Conservation (phyloP, 768 basidiomycete species). For the Kwoniella sp. region DNA sequence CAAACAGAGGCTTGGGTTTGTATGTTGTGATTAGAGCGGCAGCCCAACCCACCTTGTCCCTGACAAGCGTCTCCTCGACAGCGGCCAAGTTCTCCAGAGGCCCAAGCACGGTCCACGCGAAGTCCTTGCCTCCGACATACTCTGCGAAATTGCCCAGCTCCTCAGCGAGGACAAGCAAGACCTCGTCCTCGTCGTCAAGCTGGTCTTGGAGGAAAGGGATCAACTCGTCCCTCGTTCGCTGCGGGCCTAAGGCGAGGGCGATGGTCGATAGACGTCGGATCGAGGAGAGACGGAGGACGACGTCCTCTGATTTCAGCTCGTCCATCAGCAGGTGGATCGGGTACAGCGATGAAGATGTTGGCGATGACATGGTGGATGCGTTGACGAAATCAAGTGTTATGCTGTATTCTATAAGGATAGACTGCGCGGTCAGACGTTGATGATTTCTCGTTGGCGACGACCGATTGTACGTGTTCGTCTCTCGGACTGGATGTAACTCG, state of each 20-base stretch:
- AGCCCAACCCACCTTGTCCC: constrained; percentile 78
- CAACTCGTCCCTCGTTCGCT: constrained; percentile 92
- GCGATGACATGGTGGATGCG: constrained; percentile 28
- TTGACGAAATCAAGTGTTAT: neutral
- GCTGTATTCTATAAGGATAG: neutral
- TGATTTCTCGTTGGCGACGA: too few species aligned
- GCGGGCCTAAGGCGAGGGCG: constrained; percentile 90
- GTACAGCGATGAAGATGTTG: constrained; percentile 61
- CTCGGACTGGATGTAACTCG: too few species aligned
- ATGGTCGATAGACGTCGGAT: constrained; percentile 98
- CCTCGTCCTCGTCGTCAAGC: constrained; percentile 99
- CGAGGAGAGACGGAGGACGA: constrained; percentile 90
- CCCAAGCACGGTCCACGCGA: constrained; percentile 83
- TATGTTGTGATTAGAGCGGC: neutral
- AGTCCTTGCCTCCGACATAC: constrained; percentile 85
- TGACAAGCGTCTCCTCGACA: constrained; percentile 95
- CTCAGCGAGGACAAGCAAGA: constrained; percentile 90
- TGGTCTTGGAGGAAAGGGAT: constrained; percentile 97
- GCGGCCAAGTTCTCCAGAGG: constrained; percentile 93
- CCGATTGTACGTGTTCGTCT: too few species aligned
- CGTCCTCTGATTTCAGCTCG: constrained; percentile 96
- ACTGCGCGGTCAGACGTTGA: too few species aligned
- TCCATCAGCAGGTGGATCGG: constrained; percentile 97
- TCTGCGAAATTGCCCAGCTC: constrained; percentile 93
- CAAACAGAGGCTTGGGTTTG: neutral